Evolutionary conservation across 768 basidiomycete genomes (phyloP).

Genomic region (Boletus rubroflammeus): DNA sequence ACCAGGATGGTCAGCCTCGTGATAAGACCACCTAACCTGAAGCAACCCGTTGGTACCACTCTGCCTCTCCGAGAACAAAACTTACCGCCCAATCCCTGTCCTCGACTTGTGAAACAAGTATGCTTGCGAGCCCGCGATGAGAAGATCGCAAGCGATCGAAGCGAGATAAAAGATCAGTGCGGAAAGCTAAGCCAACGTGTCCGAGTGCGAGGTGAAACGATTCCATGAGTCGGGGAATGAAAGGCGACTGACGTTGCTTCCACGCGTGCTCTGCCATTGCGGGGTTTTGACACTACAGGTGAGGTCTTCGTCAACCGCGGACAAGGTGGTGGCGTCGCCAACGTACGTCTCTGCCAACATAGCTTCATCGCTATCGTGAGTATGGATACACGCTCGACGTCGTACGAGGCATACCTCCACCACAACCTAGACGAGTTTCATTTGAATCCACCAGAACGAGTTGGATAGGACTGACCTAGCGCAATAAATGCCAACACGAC

Average conservation of each 20-base stretch:
- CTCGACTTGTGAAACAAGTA: slow-evolving; percentile 33
- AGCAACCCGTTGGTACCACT: neutral
- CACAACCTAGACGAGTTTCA: slow-evolving; percentile 18
- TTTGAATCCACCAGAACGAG: neutral
- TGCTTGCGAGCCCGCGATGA: slow-evolving; percentile 34
- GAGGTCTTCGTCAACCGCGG: neutral
- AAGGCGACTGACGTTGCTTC: slow-evolving; percentile 27
- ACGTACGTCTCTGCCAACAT: slow-evolving; percentile 34
- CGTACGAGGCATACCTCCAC: slow-evolving; percentile 23
- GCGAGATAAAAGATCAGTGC: slow-evolving; percentile 33
- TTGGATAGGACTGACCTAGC: slow-evolving; percentile 16
- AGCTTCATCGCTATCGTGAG: slow-evolving; percentile 16
- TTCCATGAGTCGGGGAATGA: neutral
- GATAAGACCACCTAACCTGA: slow-evolving; percentile 32
- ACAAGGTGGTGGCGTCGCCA: neutral
- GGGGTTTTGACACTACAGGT: slow-evolving; percentile 25
- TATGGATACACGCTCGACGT: neutral
- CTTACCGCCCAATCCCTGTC: slow-evolving; percentile 28
- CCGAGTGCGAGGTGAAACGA: neutral
- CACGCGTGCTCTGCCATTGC: slow-evolving; percentile 31
- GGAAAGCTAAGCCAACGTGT: slow-evolving; percentile 18
- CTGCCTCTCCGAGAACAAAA: neutral
- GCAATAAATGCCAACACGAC: slow-evolving; percentile 29
- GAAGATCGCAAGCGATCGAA: slow-evolving; percentile 33
- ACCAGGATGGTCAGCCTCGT: slow-evolving; percentile 33